Base-by-base conservation (phyloP, 495 filamentous ascomycete species). In the Ramalina peruviana region DNA sequence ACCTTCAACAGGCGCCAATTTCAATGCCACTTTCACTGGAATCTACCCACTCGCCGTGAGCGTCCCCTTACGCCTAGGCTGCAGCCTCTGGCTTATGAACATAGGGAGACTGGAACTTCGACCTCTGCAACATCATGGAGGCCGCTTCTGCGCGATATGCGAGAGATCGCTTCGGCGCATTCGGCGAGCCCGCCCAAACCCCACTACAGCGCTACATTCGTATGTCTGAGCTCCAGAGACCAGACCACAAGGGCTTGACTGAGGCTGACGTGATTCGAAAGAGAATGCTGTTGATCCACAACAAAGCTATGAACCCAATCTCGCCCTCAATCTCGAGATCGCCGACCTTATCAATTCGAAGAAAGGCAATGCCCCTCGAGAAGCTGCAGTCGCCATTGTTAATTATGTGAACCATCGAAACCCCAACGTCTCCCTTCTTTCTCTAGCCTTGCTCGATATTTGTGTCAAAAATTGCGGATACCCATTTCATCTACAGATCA, bases 391-490 rank as follows among this genome's bases (percentile, higher is more conserved):
- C 49, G 80, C 90, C 51, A 95, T 97, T 58, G 92, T 96, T 56
- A 83, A 85, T 64, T 84, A 89, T 55, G 81, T 96, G 74, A 97
- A 97, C 68, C 83, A 90, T 63, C 85, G 92, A 63, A 97, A 96
- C 63, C 83, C 86, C 45, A 98, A 96, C 70, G 85, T 98, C 51
- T 80, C 88, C 45, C 70, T 97, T 58, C 74, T 97, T 39, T 93
- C 92, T 48, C 75, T 98, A 62, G 70, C 72, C 63, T 78, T 98
- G 47, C 83, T 98, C 60, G 92, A 98, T 62, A 97, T 97, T 43
- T 97, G 89, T 65, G 92, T 96, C 64, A 98, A 98, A 70, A 98
- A 98, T 66, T 98, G 92, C 79, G 92, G 92, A 58, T 98, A 98
- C 67, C 88, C 93, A 16, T 98, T 98, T 66, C 92, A 98, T 54